A percentile compares a stretch with the other conserved stretches of the same genome.
Evolutionary conservation across 2,329 filamentous ascomycete species (phyloP).

Genomic region (Claviceps pazoutovae): DNA sequence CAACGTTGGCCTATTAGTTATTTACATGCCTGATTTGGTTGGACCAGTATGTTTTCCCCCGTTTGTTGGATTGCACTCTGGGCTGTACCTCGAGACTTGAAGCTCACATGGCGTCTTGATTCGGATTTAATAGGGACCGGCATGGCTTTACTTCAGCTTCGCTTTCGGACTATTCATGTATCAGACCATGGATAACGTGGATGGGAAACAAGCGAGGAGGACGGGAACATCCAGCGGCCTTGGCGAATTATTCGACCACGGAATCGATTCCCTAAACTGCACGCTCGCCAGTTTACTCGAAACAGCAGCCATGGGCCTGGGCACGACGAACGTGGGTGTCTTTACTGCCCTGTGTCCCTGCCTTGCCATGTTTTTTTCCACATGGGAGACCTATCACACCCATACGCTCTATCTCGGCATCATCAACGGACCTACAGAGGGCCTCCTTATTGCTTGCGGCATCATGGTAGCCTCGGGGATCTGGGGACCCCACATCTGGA

Average conservation of each 20-base stretch:
- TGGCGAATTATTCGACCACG: conserved; percentile 95
- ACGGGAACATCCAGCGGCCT: conserved; percentile 91
- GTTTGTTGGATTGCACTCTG: not conserved
- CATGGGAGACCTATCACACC: conserved; percentile 98
- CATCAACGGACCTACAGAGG: conserved; percentile 95
- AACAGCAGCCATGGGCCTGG: conserved; percentile 84
- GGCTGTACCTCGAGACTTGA: not conserved
- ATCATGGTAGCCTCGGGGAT: conserved; percentile 81
- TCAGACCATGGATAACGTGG: conserved; percentile 97
- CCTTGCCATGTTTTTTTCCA: conserved; percentile 97
- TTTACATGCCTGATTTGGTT: conserved; percentile 78
- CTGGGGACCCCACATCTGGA: conserved; percentile 82
- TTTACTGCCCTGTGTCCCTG: conserved; percentile 87
- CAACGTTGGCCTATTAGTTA: conserved; percentile 61
- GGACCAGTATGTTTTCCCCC: conserved; percentile 53
- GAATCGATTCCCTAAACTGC: conserved; percentile 96
- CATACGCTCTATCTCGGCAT: conserved; percentile 93
- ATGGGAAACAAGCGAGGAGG: conserved; percentile 90
- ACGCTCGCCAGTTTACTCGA: conserved; percentile 83
- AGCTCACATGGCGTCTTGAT: not conserved
- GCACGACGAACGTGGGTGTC: conserved; percentile 68
- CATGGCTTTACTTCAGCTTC: conserved; percentile 94
- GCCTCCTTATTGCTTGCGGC: conserved; percentile 71
- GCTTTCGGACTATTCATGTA: conserved; percentile 96
- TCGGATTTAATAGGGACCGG: conserved; percentile 47